These are phyloP conservation scores for Maudiozyma turicensis DNA, from an alignment of 805 yeast species.

Conservation along the genomic window DNA sequence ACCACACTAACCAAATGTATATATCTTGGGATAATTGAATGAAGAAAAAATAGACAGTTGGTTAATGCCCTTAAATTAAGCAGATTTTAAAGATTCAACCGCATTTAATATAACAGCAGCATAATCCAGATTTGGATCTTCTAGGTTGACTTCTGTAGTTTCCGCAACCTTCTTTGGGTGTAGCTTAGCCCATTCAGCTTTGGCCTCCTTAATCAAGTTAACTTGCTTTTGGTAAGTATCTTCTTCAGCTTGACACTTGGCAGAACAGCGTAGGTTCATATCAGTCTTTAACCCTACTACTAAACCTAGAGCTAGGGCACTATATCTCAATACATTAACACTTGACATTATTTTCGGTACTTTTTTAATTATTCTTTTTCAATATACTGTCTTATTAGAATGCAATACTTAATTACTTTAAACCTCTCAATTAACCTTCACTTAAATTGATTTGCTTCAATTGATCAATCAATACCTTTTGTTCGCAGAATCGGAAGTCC, in stretches of 20 bases:
- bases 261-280: slow-evolving; percentile 51
- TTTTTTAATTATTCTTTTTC: not conserved
- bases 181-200: slow-evolving; percentile 72
- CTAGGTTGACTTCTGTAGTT: slow-evolving; percentile 55
- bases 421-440: too few relatives aligned
- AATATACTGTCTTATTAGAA: too few relatives aligned
- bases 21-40: not conserved
- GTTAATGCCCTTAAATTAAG: not conserved
- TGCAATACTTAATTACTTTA: too few relatives aligned
- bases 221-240: slow-evolving; percentile 53
- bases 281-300: slow-evolving; percentile 85
- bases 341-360: slow-evolving; percentile 35
- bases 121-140: slow-evolving; percentile 84
- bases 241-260: slow-evolving; percentile 46
- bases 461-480: too few relatives aligned
- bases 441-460: too few relatives aligned
- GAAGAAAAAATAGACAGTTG: not conserved
- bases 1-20: not conserved
- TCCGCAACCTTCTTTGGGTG: slow-evolving; percentile 34
- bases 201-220: slow-evolving; percentile 78
- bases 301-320: slow-evolving; percentile 82
- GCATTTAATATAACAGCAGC: slow-evolving; percentile 60
- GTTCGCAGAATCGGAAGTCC: too few relatives aligned
- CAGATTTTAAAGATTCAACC: slow-evolving; percentile 41
- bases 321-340: slow-evolving; percentile 74